phyloP scores from a whole-genome alignment of 768 basidiomycete genomes.

The Cystoderma amianthinum region DNA sequence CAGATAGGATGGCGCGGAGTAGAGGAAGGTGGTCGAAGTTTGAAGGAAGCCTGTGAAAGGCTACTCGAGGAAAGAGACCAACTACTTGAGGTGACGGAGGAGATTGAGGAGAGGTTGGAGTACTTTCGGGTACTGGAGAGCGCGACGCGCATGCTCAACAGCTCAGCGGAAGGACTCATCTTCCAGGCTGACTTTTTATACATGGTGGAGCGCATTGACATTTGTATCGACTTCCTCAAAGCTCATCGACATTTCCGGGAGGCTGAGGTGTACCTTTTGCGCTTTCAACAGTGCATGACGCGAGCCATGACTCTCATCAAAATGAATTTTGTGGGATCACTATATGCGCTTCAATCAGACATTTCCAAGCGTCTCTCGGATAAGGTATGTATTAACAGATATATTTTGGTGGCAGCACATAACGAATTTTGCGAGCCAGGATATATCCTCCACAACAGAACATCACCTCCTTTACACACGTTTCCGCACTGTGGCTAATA shows the following conservation, averaged over 20 bases:
- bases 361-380: constrained; percentile 70
- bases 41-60: constrained; percentile 89
- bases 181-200: constrained; percentile 87
- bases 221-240: constrained; percentile 88
- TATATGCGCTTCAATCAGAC: constrained; percentile 74
- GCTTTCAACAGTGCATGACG: constrained; percentile 98
- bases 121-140: constrained; percentile 95
- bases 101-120: constrained; percentile 73
- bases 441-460: constrained; percentile 74
- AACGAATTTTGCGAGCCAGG: no score
- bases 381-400: constrained; percentile 38
- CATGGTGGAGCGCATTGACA: constrained; percentile 94
- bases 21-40: constrained; percentile 85
- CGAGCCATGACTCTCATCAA: constrained; percentile 97
- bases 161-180: constrained; percentile 89
- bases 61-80: constrained; percentile 84
- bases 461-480: constrained; percentile 87
- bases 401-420: no score
- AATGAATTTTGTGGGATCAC: constrained; percentile 88
- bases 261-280: constrained; percentile 89
- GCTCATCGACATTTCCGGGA: constrained; percentile 85
- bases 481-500: constrained; percentile 65
- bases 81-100: constrained; percentile 73
- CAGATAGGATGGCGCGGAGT: constrained; percentile 80
- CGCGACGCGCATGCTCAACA: constrained; percentile 89